phyloP scores from a whole-genome alignment of 306 rosid genomes.

The Quercus cerris region DNA sequence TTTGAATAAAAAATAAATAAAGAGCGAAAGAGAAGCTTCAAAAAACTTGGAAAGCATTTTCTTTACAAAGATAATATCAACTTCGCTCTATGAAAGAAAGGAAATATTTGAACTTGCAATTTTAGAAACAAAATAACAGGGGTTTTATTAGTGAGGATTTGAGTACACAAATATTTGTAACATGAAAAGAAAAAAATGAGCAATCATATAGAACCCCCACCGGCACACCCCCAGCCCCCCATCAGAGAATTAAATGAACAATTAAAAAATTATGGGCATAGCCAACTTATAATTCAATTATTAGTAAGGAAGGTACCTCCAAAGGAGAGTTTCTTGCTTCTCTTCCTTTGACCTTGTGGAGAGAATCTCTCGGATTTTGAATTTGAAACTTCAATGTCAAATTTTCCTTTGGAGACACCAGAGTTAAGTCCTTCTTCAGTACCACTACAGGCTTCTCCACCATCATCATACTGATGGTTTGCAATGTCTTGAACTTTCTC shows the following conservation, averaged over 20 bases:
- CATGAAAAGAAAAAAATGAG: neutral
- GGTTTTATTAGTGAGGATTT: neutral
- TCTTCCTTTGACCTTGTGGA: slow-evolving; percentile 48
- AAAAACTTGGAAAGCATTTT: neutral
- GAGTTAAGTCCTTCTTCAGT: slow-evolving; percentile 69
- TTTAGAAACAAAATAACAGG: neutral
- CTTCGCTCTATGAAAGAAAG: neutral
- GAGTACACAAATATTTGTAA: neutral
- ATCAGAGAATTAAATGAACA: slow-evolving; percentile 6
- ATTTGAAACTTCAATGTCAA: slow-evolving; percentile 54
- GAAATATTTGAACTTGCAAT: neutral
- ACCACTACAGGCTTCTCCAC: slow-evolving; percentile 88
- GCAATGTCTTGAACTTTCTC: slow-evolving; percentile 46
- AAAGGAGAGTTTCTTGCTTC: slow-evolving; percentile 57
- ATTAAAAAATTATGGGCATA: slow-evolving; percentile 8
- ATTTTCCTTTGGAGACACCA: slow-evolving; percentile 47
- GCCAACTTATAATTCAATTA: slow-evolving; percentile 4
- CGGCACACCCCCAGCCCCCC: neutral
- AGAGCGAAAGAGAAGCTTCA: neutral
- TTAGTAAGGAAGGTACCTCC: slow-evolving; percentile 56
- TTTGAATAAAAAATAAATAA: no score
- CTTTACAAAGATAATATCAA: neutral
- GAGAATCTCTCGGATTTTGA: slow-evolving; percentile 41
- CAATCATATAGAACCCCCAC: neutral
- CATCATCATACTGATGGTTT: slow-evolving; percentile 63